Conservation (phyloP, 495 filamentous ascomycete species). For the Aspergillus avenaceus region DNA sequence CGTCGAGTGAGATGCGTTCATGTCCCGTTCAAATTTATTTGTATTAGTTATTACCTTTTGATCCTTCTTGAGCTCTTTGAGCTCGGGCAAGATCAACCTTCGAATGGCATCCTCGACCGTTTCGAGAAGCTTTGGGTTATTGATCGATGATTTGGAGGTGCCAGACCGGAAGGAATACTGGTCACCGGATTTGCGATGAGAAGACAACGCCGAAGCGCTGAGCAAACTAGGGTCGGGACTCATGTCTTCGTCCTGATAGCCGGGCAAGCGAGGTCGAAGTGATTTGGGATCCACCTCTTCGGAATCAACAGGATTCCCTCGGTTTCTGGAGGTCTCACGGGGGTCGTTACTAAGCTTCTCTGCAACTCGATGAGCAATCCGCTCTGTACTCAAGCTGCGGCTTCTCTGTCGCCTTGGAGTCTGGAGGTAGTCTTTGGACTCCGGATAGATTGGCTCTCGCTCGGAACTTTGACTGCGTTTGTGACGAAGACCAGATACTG, state of each 20-base stretch:
- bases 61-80: slow-evolving; percentile 86
- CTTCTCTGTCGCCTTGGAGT: slow-evolving; percentile 61
- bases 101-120: slow-evolving; percentile 96
- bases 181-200: slow-evolving; percentile 66
- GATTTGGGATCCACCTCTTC: slow-evolving; percentile 52
- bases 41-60: slow-evolving; percentile 63
- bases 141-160: slow-evolving; percentile 81
- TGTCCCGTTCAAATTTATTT: slow-evolving; percentile 57
- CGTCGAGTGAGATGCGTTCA: slow-evolving; percentile 57
- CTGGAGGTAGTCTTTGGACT: slow-evolving; percentile 56
- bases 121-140: slow-evolving; percentile 91
- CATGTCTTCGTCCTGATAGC: slow-evolving; percentile 59
- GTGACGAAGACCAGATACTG: slow-evolving; percentile 42
- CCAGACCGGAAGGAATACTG: slow-evolving; percentile 72
- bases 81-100: slow-evolving; percentile 83
- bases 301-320: slow-evolving; percentile 59
- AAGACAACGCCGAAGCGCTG: slow-evolving; percentile 64
- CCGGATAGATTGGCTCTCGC: slow-evolving; percentile 33
- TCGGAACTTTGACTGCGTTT: slow-evolving; percentile 57
- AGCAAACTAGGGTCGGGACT: slow-evolving; percentile 70
- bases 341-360: slow-evolving; percentile 57
- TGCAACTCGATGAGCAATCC: slow-evolving; percentile 65
- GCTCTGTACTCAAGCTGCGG: slow-evolving; percentile 69
- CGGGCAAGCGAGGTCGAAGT: slow-evolving; percentile 59
- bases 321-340: slow-evolving; percentile 44